Evolutionary conservation across 768 basidiomycete species (phyloP).

Genomic region (Agaricus blazei): DNA sequence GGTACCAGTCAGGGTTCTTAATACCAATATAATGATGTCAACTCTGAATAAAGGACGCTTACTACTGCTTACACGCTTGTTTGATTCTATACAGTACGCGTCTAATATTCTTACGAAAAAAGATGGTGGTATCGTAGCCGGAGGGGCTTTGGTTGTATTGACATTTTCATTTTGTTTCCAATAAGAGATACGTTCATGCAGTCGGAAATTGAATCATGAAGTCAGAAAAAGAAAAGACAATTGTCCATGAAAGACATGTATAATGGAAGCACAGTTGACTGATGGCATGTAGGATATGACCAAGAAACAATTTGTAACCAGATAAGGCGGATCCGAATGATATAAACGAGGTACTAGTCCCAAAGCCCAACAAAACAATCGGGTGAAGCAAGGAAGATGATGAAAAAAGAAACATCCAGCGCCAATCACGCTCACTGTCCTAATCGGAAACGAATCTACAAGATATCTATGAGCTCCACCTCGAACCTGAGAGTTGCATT

Average conservation of each 20-base stretch:
- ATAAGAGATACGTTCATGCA: too few relatives aligned
- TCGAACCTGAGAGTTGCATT: slow-evolving; percentile 76
- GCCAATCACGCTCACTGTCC: not conserved
- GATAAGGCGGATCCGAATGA: not conserved
- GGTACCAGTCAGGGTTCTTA: too few relatives aligned
- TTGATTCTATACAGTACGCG: too few relatives aligned
- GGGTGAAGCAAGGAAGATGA: not conserved
- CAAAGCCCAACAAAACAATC: not conserved
- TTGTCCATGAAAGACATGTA: not conserved
- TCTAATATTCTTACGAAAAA: too few relatives aligned
- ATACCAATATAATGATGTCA: too few relatives aligned
- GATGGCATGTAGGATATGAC: not conserved
- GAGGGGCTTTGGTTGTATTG: too few relatives aligned
- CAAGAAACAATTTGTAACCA: not conserved
- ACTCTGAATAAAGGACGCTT: too few relatives aligned
- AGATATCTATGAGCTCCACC: slow-evolving; percentile 74
- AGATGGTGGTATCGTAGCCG: too few relatives aligned
- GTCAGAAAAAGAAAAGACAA: not conserved
- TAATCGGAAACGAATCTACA: not conserved
- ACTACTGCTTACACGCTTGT: too few relatives aligned
- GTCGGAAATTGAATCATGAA: not conserved
- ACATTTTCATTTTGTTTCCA: too few relatives aligned
- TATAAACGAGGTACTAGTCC: not conserved
- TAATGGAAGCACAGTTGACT: not conserved
- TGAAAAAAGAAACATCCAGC: not conserved